A percentile compares a stretch with the other conserved stretches of the same genome.
Conservation (phyloP, 306 rosid genomes). For the Dryas alaskensis region DNA sequence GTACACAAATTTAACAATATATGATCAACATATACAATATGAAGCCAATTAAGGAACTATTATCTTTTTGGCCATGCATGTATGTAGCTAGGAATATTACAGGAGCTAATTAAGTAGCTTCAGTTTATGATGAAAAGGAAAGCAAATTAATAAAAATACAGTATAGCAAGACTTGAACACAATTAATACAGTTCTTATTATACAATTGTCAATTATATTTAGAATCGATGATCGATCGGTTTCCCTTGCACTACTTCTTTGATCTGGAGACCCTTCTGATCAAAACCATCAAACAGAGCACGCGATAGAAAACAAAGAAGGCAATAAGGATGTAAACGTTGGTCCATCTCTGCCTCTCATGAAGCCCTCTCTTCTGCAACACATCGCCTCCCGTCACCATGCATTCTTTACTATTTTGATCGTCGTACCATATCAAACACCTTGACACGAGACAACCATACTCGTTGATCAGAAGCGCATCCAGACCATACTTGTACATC, state of each 20-base stretch:
- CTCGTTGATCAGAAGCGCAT: slow-evolving; percentile 82
- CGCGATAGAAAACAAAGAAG: slow-evolving; percentile 69
- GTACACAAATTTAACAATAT: too few species aligned
- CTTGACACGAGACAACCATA: slow-evolving; percentile 59
- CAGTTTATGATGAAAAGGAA: too few species aligned
- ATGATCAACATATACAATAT: too few species aligned
- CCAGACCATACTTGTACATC: slow-evolving; percentile 90
- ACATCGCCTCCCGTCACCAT: slow-evolving; percentile 79
- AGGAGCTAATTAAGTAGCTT: too few species aligned
- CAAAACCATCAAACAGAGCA: slow-evolving; percentile 77
- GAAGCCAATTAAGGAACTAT: too few species aligned
- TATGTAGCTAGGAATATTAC: too few species aligned
- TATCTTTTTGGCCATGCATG: too few species aligned
- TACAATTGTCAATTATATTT: too few species aligned
- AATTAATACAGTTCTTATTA: too few species aligned
- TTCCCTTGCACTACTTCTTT: slow-evolving; percentile 22
- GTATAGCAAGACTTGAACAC: too few species aligned
- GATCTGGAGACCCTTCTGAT: slow-evolving; percentile 81
- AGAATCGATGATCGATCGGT: background rate
- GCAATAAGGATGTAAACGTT: slow-evolving; percentile 72
- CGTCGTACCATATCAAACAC: slow-evolving; percentile 75
- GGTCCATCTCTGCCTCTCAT: slow-evolving; percentile 62
- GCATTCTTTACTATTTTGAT: slow-evolving; percentile 34
- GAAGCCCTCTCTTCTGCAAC: slow-evolving; percentile 59
- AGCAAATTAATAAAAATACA: too few species aligned